phyloP scores from a whole-genome alignment of 129 eudicot species.

The Pseudognaphalium luteoalbum region DNA sequence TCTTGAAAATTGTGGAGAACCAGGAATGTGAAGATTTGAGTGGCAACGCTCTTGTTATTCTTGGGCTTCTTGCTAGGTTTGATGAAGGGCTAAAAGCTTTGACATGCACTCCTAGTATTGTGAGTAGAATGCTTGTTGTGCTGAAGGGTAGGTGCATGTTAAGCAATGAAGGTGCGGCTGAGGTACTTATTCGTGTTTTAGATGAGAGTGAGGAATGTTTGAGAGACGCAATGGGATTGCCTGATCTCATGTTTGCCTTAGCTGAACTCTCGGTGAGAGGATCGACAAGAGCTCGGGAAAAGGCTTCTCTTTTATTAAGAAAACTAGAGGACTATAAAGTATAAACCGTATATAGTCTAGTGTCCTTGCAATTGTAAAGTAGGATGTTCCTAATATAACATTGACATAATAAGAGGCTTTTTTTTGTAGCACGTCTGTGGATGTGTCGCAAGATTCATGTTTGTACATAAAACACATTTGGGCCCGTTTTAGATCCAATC shows the following conservation, averaged over 20 bases:
- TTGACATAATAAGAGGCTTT: slow-evolving; percentile 13
- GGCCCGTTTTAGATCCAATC: not conserved
- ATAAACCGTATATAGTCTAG: slow-evolving; percentile 29
- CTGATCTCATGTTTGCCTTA: slow-evolving; percentile 55
- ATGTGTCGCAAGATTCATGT: not conserved
- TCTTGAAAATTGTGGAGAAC: slow-evolving; percentile 48
- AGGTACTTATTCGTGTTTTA: slow-evolving; percentile 56
- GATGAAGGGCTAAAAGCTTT: slow-evolving; percentile 67
- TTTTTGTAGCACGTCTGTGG: slow-evolving; percentile 2
- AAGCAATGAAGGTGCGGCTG: slow-evolving; percentile 68
- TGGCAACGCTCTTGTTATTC: slow-evolving; percentile 58
- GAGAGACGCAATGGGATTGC: slow-evolving; percentile 51
- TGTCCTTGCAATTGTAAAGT: slow-evolving; percentile 39
- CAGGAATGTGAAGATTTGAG: slow-evolving; percentile 55
- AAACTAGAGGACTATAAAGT: slow-evolving; percentile 56
- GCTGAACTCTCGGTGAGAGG: slow-evolving; percentile 78
- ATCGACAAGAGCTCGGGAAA: slow-evolving; percentile 63
- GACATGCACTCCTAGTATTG: slow-evolving; percentile 44
- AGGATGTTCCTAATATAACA: slow-evolving; percentile 13
- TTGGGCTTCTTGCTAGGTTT: slow-evolving; percentile 65
- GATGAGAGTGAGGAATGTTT: slow-evolving; percentile 73
- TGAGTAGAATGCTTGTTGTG: slow-evolving; percentile 48
- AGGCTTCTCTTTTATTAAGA: slow-evolving; percentile 58
- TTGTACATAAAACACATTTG: not conserved
- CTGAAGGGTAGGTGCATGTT: slow-evolving; percentile 61